Base-by-base conservation (phyloP, 2,329 filamentous ascomycete species). In the Colletotrichum coccodes region DNA sequence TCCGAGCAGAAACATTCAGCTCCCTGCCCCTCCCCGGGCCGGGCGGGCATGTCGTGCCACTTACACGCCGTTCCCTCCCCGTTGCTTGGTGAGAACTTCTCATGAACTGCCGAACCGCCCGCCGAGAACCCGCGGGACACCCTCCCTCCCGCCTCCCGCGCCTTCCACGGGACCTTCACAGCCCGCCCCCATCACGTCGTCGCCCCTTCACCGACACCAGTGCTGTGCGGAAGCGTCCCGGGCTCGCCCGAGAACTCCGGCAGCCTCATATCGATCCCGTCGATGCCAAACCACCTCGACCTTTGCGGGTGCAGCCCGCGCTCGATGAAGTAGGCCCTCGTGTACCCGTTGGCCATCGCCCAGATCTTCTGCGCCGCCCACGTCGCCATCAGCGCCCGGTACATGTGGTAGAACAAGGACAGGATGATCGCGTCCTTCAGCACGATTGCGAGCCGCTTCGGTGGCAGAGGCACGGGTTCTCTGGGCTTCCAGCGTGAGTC, bases 251-350 rank as follows among this genome's bases (percentile, higher is more conserved):
- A 21, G 42, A 57, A 12, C 50, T 8, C 21, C 23, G 30, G 2
- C 36, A 58, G 23, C 46, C 65, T 42, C 42, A 21, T 40, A 28
- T 68, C 65, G 7, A 52, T 3, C 16, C 53, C 53, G n/a, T 28
- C 18, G 38, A 67, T 5, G 34, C 53, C 47, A 44, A 58, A 9
- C 12, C 46, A 58, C 46, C 3, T 34, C 8, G 52, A 44, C 18
- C 26, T 23, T 6, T 26, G 18, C 34, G 65, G 60, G n/a, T 53
- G 28, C 18, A 64, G 23, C 16, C 14, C 46, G 8, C 52, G 34
- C 30, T 68, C 60, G 38, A 68, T 18, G 26, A 53, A 68, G n/a
- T 64, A 64, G 21, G 60, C 65, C 52, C 65, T 30, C 34, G 65
- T 53, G 21, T 38, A 21, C 34, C 54, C 46, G 60, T 68, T 68